phyloP scores from a whole-genome alignment of 2,329 filamentous ascomycete species.

The Corniculantispora saksenae region DNA sequence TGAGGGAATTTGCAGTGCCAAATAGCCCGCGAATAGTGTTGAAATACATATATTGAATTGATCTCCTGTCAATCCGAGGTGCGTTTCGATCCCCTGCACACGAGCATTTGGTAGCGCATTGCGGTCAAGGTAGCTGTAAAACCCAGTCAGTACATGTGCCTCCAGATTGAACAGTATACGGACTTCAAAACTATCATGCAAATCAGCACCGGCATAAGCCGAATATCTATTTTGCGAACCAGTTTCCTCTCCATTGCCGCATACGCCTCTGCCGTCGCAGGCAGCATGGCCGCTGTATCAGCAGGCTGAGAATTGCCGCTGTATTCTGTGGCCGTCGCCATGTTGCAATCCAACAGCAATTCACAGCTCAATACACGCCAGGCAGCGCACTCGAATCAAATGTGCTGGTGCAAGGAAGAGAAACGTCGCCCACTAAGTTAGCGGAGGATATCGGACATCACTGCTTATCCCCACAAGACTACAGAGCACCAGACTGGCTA shows the following conservation, averaged over 20 bases:
- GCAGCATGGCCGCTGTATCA: background rate
- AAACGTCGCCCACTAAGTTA: background rate
- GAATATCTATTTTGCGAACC: slow-evolving; percentile 53
- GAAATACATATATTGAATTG: slow-evolving; percentile 62
- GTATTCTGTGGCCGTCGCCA: background rate
- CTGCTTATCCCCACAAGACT: background rate
- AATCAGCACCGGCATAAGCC: slow-evolving; percentile 54
- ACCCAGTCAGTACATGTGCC: background rate
- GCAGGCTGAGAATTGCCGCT: background rate
- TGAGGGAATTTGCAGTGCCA: slow-evolving; percentile 63
- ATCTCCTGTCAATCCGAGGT: slow-evolving; percentile 53
- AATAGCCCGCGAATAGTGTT: slow-evolving; percentile 62
- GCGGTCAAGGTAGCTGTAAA: slow-evolving; percentile 42
- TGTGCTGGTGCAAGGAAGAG: background rate
- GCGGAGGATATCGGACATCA: background rate
- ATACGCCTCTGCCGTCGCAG: background rate
- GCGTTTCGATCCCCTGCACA: slow-evolving; percentile 59
- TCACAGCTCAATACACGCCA: background rate
- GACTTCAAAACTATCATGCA: slow-evolving; percentile 55
- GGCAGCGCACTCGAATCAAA: background rate
- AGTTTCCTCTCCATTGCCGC: slow-evolving; percentile 32
- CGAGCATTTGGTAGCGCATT: slow-evolving; percentile 41
- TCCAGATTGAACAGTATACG: background rate
- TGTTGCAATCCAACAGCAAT: no score
- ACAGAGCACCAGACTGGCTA: background rate